phyloP scores from a whole-genome alignment of 140 eudicot genomes.

The Stevia rebaudiana region DNA sequence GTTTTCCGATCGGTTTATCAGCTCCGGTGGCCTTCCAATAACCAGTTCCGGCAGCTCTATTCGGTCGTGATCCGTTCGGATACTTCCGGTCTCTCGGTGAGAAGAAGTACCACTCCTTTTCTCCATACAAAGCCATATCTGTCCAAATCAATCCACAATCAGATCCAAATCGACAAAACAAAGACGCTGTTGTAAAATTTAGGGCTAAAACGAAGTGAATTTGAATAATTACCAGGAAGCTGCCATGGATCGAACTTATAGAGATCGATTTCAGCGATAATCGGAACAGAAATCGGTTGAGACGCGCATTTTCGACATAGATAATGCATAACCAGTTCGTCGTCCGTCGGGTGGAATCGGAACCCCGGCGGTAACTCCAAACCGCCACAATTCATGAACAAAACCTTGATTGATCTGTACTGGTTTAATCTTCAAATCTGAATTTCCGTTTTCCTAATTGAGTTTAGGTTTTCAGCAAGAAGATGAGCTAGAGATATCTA shows the following conservation, averaged over 20 bases:
- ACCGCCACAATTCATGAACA: constrained; percentile 23
- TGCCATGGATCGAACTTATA: constrained; percentile 13
- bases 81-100: constrained; percentile 45
- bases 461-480: background rate
- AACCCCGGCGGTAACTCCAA: constrained; percentile 40
- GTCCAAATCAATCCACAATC: background rate
- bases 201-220: background rate
- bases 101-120: constrained; percentile 69
- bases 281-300: constrained; percentile 29
- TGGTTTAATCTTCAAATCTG: background rate
- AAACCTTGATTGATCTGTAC: background rate
- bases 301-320: constrained; percentile 35
- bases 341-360: constrained; percentile 43
- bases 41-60: constrained; percentile 13
- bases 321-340: constrained; percentile 39
- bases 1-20: constrained; percentile 64
- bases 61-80: constrained; percentile 11
- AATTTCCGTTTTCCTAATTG: background rate
- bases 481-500: constrained; percentile 3
- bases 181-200: background rate
- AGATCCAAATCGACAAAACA: background rate
- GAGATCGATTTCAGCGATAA: constrained; percentile 33
- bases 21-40: constrained; percentile 79
- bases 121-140: constrained; percentile 63
- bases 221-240: constrained; percentile 9